Conservation (phyloP, 1,139 yeast genomes). For the Debaryomyces singareniensis region DNA sequence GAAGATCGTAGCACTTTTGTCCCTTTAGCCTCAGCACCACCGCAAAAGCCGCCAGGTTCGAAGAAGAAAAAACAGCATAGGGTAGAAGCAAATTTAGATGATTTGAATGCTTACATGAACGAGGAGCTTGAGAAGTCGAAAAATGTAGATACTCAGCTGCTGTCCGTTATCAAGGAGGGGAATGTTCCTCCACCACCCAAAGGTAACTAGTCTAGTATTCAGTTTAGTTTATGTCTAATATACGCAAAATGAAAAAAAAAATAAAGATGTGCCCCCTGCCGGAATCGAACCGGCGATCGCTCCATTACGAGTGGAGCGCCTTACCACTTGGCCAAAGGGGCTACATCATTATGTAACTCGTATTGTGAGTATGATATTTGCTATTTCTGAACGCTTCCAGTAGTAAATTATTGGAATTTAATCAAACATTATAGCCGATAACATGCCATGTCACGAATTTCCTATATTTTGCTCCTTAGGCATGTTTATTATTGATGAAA, state of each 20-base stretch:
- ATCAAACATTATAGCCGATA: too few species aligned
- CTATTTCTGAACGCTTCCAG: too few species aligned
- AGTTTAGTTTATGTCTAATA: background rate
- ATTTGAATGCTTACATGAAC: constrained; percentile 37
- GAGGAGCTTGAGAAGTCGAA: constrained; percentile 42
- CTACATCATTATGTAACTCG: too few species aligned
- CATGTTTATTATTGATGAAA: constrained; percentile 90
- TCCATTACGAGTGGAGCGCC: constrained; percentile 54
- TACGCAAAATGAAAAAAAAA: constrained; percentile 3
- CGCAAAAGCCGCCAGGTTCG: constrained; percentile 13
- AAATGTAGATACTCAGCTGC: constrained; percentile 20
- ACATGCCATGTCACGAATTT: background rate
- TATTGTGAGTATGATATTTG: too few species aligned
- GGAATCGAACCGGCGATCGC: constrained; percentile 54
- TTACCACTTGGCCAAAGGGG: constrained; percentile 53
- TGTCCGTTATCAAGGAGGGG: constrained; percentile 4
- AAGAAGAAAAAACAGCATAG: constrained; percentile 26
- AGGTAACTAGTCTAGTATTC: constrained; percentile 9
- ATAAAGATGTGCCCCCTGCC: constrained; percentile 38
- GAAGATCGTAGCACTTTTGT: constrained; percentile 3
- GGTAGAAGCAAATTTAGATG: constrained; percentile 18
- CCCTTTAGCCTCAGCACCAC: constrained; percentile 13
- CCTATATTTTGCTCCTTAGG: constrained; percentile 47
- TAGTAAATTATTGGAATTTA: too few species aligned
- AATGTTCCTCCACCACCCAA: constrained; percentile 31